Evolutionary conservation across 2,329 filamentous ascomycete genomes (phyloP).

Genomic region (Chaetomium olivaceum): DNA sequence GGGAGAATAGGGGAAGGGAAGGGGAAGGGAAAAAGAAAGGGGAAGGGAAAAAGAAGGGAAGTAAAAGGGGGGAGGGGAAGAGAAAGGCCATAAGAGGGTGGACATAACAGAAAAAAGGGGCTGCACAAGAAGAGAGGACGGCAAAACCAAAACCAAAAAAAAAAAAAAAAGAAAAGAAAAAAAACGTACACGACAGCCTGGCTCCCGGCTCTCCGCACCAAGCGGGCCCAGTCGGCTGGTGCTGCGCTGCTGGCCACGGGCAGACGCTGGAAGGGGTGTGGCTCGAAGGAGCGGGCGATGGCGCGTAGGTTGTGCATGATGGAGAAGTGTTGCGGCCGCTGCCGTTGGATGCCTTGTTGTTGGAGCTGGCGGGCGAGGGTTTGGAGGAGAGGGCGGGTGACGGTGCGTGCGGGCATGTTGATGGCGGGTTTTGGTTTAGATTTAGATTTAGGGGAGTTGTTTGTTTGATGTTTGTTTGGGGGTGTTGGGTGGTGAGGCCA

Average conservation of each 20-base stretch:
- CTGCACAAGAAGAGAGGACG: too few relatives aligned
- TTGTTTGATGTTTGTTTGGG: constrained; percentile 18
- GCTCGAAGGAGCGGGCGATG: constrained; percentile 42
- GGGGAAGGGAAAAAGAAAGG: too few relatives aligned
- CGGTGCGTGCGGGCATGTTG: constrained; percentile 37
- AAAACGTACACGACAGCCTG: constrained; percentile 41
- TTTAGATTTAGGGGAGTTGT: constrained; percentile 1
- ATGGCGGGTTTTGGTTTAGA: constrained; percentile 1
- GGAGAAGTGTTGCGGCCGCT: constrained; percentile 35
- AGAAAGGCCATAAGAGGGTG: too few relatives aligned
- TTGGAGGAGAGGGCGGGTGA: constrained; percentile 35
- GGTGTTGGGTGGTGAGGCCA: background rate
- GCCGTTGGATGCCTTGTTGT: background rate
- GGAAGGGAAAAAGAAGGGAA: background rate
- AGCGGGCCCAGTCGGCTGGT: constrained; percentile 42
- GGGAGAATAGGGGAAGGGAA: background rate
- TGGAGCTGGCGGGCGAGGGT: constrained; percentile 31
- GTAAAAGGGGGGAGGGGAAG: too few relatives aligned
- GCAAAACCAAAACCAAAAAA: too few relatives aligned
- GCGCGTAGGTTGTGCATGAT: constrained; percentile 40
- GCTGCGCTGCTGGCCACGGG: constrained; percentile 35
- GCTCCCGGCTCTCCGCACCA: constrained; percentile 37
- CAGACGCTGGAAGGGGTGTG: constrained; percentile 43
- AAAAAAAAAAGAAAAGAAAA: too few relatives aligned
- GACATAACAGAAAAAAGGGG: background rate